Percentiles rank a stretch among this genome's conserved stretches.
Evolutionary conservation across 257 asterid genomes (phyloP).

Genomic region (Capsicum pubescens): DNA sequence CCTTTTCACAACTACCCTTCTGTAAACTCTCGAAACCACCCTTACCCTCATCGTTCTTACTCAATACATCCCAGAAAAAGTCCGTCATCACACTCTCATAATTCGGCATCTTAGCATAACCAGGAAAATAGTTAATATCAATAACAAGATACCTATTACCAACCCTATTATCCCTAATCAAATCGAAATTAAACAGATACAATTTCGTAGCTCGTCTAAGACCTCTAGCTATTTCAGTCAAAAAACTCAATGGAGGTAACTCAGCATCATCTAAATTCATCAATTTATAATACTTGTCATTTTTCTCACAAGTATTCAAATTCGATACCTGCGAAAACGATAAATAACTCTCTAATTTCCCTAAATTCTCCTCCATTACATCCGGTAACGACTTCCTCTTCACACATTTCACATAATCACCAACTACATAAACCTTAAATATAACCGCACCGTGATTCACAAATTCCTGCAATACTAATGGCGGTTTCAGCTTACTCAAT

Average conservation of each 20-base stretch:
- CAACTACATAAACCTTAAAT: slow-evolving; percentile 82
- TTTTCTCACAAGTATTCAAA: slow-evolving; percentile 49
- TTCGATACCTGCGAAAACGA: slow-evolving; percentile 70
- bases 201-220: slow-evolving; percentile 56
- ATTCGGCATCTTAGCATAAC: slow-evolving; percentile 80
- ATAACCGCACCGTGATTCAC: slow-evolving; percentile 79
- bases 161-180: slow-evolving; percentile 67
- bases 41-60: slow-evolving; percentile 24
- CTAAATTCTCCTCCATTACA: slow-evolving; percentile 59
- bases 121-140: slow-evolving; percentile 82
- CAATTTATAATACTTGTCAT: slow-evolving; percentile 52
- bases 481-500: slow-evolving; percentile 66
- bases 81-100: slow-evolving; percentile 69
- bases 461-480: slow-evolving; percentile 75
- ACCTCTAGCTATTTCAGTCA: slow-evolving; percentile 65
- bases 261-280: slow-evolving; percentile 69
- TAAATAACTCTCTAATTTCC: slow-evolving; percentile 49
- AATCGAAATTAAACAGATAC: slow-evolving; percentile 71
- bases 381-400: slow-evolving; percentile 76
- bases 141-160: slow-evolving; percentile 74
- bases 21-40: slow-evolving; percentile 31
- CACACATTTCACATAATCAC: slow-evolving; percentile 74
- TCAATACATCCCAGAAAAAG: slow-evolving; percentile 66
- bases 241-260: slow-evolving; percentile 65
- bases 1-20: slow-evolving; percentile 40